Percentiles rank a stretch among this genome's conserved stretches.
phyloP scores from a whole-genome alignment of 768 basidiomycete species.

The Strobilomyces confusus region DNA sequence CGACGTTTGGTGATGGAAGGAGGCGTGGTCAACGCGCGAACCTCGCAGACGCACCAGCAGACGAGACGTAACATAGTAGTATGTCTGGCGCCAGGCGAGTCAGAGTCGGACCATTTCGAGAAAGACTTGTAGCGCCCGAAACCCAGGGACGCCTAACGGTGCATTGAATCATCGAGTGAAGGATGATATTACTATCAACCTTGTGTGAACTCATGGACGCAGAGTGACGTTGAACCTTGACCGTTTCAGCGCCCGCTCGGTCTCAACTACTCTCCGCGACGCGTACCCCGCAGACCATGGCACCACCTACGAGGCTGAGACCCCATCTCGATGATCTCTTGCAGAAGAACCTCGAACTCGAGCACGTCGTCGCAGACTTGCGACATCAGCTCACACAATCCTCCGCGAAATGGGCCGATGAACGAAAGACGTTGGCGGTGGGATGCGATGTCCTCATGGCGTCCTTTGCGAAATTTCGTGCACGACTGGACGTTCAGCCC shows the following conservation, averaged over 20 bases:
- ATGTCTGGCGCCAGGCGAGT: not conserved
- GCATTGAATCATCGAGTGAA: too few species aligned
- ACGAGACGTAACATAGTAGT: too few species aligned
- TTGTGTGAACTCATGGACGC: constrained; percentile 23
- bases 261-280: not conserved
- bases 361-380: constrained; percentile 26
- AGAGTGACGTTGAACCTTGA: not conserved
- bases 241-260: not conserved
- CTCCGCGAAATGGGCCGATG: constrained; percentile 28
- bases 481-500: constrained; percentile 20
- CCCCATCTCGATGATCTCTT: constrained; percentile 27
- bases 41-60: too few species aligned
- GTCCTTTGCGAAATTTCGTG: constrained; percentile 30
- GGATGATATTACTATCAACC: not conserved
- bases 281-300: constrained; percentile 13
- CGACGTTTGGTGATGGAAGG: too few species aligned
- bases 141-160: too few species aligned
- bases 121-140: not conserved
- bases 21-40: too few species aligned
- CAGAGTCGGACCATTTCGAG: not conserved
- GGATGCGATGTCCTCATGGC: constrained; percentile 27
- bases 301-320: constrained; percentile 23
- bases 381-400: constrained; percentile 28
- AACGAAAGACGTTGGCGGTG: constrained; percentile 21
- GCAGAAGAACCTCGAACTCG: constrained; percentile 28